phyloP scores from a whole-genome alignment of 768 basidiomycete species.

The Strobilomyces confusus region DNA sequence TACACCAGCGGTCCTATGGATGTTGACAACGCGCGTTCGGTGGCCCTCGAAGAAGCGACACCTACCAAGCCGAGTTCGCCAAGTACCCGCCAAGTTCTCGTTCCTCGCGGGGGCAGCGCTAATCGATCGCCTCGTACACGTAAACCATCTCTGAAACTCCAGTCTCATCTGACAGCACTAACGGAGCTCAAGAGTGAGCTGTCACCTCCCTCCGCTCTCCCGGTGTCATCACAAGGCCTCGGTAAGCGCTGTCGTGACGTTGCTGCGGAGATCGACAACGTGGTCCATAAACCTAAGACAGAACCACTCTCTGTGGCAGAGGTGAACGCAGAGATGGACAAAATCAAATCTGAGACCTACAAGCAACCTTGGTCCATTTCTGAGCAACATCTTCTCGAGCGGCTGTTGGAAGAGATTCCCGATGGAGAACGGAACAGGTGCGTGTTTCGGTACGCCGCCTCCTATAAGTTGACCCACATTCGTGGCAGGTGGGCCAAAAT shows the following conservation, averaged over 20 bases:
- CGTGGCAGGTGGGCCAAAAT: conserved; percentile 70
- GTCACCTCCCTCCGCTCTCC: conserved; percentile 5
- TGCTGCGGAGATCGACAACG: conserved; percentile 14
- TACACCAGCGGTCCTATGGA: conserved; percentile 11
- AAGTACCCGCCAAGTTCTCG: not conserved
- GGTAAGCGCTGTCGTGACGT: conserved; percentile 28
- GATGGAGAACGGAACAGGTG: conserved; percentile 74
- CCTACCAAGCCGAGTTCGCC: conserved; percentile 3
- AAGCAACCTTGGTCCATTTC: conserved; percentile 75
- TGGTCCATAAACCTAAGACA: conserved; percentile 11
- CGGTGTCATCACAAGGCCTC: conserved; percentile 16
- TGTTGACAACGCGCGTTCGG: conserved; percentile 8
- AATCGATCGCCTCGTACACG: conserved; percentile 22
- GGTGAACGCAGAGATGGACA: conserved; percentile 25
- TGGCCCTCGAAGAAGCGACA: not conserved
- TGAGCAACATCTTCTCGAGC: conserved; percentile 75
- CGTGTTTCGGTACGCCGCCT: conserved; percentile 15
- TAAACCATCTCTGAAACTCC: conserved; percentile 32
- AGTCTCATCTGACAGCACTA: conserved; percentile 14
- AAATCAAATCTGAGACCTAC: conserved; percentile 55
- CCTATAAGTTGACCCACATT: conserved; percentile 8
- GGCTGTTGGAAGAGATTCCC: conserved; percentile 70
- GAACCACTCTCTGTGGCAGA: conserved; percentile 15
- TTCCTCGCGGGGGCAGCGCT: conserved; percentile 6
- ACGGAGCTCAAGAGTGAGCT: conserved; percentile 10